A percentile compares a stretch with the other conserved stretches of the same genome.
phyloP scores from a whole-genome alignment of 495 filamentous ascomycete genomes.

The Xylaria telfairii region DNA sequence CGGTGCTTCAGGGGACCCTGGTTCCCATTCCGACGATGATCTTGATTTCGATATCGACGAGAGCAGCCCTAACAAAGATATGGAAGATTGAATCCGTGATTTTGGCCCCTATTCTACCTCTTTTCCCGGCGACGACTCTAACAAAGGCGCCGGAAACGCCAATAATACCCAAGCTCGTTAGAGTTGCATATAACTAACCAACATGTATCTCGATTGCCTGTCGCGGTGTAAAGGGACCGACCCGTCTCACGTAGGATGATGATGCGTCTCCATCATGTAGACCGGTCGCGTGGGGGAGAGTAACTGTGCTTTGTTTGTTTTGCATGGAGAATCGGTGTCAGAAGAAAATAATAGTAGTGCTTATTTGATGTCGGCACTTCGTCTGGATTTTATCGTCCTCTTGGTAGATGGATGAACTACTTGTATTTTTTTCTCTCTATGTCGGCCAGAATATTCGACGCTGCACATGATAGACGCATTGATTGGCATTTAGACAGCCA shows the following conservation, averaged over 20 bases:
- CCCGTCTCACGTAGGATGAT: not conserved
- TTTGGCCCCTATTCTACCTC: not conserved
- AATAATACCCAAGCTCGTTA: not conserved
- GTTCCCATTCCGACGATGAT: not conserved
- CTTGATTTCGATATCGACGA: not conserved
- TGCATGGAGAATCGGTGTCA: not conserved
- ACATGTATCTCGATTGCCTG: not conserved
- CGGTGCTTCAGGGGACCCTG: not conserved
- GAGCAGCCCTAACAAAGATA: too few relatives aligned
- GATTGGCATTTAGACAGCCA: not conserved
- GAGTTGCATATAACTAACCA: not conserved
- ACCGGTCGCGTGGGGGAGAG: not conserved
- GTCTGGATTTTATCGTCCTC: not conserved
- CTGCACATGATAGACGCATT: not conserved
- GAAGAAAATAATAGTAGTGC: not conserved
- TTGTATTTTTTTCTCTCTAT: not conserved
- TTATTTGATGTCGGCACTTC: not conserved
- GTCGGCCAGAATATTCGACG: not conserved
- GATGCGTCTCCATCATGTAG: not conserved
- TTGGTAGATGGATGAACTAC: not conserved
- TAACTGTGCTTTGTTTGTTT: not conserved
- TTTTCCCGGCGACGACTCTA: not conserved
- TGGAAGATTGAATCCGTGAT: not conserved
- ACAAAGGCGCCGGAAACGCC: not conserved
- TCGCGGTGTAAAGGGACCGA: not conserved